Conservation (phyloP, 2,329 filamentous ascomycete species). For the Xylariaceae sp. region DNA sequence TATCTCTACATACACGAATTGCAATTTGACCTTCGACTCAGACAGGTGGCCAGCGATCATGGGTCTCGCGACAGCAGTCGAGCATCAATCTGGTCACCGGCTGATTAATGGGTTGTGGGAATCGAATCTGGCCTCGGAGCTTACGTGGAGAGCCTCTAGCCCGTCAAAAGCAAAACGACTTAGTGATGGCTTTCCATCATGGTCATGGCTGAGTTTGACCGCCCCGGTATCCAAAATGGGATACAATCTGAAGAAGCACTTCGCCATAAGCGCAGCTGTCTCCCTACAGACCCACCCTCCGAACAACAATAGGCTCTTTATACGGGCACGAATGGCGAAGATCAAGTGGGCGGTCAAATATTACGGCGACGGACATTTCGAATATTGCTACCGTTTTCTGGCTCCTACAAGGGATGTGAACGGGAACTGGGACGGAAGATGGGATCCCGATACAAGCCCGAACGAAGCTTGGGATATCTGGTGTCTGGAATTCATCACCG, state of each 20-base stretch:
- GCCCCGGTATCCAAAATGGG: neutral
- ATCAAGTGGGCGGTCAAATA: neutral
- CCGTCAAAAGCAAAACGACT: neutral
- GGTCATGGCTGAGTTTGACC: neutral
- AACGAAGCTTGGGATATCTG: neutral
- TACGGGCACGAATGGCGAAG: neutral
- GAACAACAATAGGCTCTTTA: neutral
- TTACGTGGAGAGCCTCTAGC: neutral
- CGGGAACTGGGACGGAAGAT: neutral
- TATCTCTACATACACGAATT: neutral
- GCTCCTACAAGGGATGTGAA: neutral
- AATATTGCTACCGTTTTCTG: neutral
- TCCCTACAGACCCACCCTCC: neutral
- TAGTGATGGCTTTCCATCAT: neutral
- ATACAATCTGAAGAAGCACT: neutral
- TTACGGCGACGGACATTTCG: neutral
- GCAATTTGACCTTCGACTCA: neutral
- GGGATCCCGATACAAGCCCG: neutral
- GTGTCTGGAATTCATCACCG: neutral
- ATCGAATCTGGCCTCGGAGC: neutral
- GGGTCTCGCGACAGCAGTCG: neutral
- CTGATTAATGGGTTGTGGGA: neutral
- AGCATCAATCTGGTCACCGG: neutral
- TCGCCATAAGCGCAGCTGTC: neutral
- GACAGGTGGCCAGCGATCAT: neutral